Evolutionary conservation across 1,284 basidiomycete species (phyloP).

Genomic region (Ganoderma meredithae): DNA sequence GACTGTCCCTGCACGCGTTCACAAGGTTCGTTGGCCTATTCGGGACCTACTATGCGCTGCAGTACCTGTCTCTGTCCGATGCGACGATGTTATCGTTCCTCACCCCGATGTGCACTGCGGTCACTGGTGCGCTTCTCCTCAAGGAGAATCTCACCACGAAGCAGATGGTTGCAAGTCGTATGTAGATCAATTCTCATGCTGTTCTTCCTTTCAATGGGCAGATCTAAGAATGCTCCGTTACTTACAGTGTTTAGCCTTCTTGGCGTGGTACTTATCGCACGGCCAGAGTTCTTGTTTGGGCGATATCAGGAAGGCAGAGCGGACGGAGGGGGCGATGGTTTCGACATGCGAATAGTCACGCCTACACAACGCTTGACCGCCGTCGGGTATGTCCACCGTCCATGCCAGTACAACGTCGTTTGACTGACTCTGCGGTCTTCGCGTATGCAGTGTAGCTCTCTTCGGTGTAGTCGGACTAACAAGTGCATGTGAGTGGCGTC

Average conservation of each 20-base stretch:
- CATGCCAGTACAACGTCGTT: not conserved
- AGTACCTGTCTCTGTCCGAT: constrained; percentile 68
- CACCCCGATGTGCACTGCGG: constrained; percentile 67
- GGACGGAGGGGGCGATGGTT: not conserved
- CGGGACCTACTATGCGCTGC: constrained; percentile 72
- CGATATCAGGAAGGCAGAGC: constrained; percentile 14
- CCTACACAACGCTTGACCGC: constrained; percentile 45
- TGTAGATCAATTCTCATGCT: constrained; percentile 44
- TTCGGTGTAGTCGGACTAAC: constrained; percentile 67
- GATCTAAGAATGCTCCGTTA: not conserved
- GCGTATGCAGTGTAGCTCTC: constrained; percentile 53
- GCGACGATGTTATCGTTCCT: constrained; percentile 81
- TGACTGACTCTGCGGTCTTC: not conserved
- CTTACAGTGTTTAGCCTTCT: constrained; percentile 48
- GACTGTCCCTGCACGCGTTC: not conserved
- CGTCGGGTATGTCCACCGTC: constrained; percentile 39
- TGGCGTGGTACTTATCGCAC: constrained; percentile 60
- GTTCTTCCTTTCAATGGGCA: constrained; percentile 24
- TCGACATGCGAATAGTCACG: constrained; percentile 27
- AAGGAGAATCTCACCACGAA: constrained; percentile 66
- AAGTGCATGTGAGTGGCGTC: constrained; percentile 55
- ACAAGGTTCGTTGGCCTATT: constrained; percentile 65
- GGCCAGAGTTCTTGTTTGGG: constrained; percentile 44
- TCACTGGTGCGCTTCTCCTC: constrained; percentile 72
- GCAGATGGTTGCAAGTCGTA: constrained; percentile 70